Evolutionary conservation across 2,329 filamentous ascomycete species (phyloP).

Genomic region (Cordyceps cateniannulata): DNA sequence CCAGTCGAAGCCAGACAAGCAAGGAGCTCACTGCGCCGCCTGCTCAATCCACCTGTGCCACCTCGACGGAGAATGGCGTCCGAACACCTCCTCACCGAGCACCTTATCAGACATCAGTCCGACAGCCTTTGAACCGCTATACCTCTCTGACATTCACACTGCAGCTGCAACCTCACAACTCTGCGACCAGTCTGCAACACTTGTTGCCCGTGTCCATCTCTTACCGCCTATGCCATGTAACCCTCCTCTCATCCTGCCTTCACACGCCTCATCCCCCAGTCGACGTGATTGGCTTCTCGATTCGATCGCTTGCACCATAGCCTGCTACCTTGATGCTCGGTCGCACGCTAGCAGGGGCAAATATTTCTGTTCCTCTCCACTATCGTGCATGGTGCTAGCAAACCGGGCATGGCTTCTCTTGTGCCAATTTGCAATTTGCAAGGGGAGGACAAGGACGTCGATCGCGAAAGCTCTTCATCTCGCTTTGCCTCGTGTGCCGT

Average conservation of each 20-base stretch:
- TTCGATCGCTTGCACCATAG: conserved; percentile 7
- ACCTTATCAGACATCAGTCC: neutral
- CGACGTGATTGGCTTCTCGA: neutral
- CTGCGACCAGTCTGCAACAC: neutral
- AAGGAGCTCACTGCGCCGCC: neutral
- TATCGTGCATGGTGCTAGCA: neutral
- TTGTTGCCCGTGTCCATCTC: neutral
- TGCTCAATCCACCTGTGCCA: neutral
- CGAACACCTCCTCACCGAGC: neutral
- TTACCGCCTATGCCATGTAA: conserved; percentile 7
- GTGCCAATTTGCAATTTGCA: neutral
- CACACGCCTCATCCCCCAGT: neutral
- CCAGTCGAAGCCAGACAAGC: neutral
- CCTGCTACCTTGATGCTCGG: neutral
- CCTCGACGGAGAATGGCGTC: conserved; percentile 7
- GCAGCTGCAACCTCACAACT: neutral
- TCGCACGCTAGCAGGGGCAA: conserved; percentile 1
- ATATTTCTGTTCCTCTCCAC: conserved; percentile 3
- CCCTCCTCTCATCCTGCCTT: neutral
- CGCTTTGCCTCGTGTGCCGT: neutral
- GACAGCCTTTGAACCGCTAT: neutral
- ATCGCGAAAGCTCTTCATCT: conserved; percentile 6
- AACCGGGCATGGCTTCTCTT: neutral
- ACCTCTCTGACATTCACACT: neutral
- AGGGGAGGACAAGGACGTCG: neutral